Evolutionary conservation across 331 rosid genomes (phyloP), one percentile per base, ranked within the genome.

Genomic region (Ulmus americana): DNA sequence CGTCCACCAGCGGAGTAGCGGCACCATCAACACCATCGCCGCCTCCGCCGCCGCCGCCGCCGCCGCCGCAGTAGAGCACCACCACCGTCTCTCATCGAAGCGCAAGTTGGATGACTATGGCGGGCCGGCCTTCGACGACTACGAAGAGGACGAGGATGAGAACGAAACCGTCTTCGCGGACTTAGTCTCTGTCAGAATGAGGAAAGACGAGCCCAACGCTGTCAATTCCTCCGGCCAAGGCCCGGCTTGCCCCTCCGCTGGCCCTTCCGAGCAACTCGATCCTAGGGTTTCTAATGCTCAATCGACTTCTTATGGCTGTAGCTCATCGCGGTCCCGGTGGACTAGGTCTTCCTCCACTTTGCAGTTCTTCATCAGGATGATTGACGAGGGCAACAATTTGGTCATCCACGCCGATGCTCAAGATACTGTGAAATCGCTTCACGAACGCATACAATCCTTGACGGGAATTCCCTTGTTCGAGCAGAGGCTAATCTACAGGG

Each of bases 61-160:
- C 22, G 55, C 76, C 58, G 45, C 38, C 45, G 68, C 47, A 45
- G 72, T 67, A 44, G 70, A 70, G 49, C 61, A 40, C 53, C 76
- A 55, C 55, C 59, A 48, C 65, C 73, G 89, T 45, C 71, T 68
- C 39, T 68, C 90, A 0, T 68, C 91, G 1, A 91, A 91, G 66
- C 91, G 97, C 8, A 91, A 91, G 67, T 76, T 84, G 39, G 90
- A 87, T 67, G 90, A 86, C 39, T 84, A 73, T 65, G 79, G 76
- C 48, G 82, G 74, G 6, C 77, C 89, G 12, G 60, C 68, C 62
- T 74, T 63, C 64, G 83, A 79, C 53, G 90, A 85, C 6, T 78
- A 78, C 52, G 90, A 72, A 5, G 89, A 81, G 14, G 83, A 76
- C 62, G 86, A 85, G 50, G 87, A 85, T 8, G 81, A 71, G 6